phyloP scores from a whole-genome alignment of 192 early-diverging fungal species.

The Entophlyctis luteolus region DNA sequence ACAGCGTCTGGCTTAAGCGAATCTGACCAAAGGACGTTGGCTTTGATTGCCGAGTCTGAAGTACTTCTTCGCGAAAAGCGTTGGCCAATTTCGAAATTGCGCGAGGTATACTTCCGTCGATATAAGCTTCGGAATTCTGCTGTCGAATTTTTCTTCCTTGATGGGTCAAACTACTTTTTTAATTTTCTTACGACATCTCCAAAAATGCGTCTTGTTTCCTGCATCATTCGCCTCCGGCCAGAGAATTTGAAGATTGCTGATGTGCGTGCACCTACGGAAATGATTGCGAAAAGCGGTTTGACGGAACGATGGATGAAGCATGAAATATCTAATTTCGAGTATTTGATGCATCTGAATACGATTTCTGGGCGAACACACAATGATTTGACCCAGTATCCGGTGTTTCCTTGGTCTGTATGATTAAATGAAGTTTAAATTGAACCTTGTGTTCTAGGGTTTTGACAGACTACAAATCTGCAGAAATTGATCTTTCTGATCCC shows the following conservation, averaged over 20 bases:
- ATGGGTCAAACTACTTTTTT: conserved; percentile 70
- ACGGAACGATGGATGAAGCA: conserved; percentile 78
- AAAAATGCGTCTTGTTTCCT: conserved; percentile 27
- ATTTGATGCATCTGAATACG: conserved; percentile 89
- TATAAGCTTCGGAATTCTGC: conserved; percentile 65
- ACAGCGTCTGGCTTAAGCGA: conserved; percentile 28
- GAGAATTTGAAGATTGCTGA: conserved; percentile 41
- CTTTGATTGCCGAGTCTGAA: conserved; percentile 36
- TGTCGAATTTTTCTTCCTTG: conserved; percentile 74
- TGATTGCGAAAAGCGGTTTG: conserved; percentile 64
- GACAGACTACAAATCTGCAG: conserved; percentile 37
- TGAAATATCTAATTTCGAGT: conserved; percentile 94
- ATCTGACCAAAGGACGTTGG: conserved; percentile 32
- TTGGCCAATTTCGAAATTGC: conserved; percentile 34
- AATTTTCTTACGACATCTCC: conserved; percentile 53
- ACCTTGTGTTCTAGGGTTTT: conserved; percentile 27
- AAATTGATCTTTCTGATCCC: conserved; percentile 72
- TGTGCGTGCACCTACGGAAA: conserved; percentile 30
- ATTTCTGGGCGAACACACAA: conserved; percentile 62
- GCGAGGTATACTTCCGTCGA: conserved; percentile 38
- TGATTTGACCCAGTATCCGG: conserved; percentile 94
- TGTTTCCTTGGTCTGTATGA: conserved; percentile 82
- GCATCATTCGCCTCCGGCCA: conserved; percentile 45
- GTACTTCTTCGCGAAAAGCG: conserved; percentile 34
- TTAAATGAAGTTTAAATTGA: not conserved